A percentile compares a stretch with the other conserved stretches of the same genome.
Evolutionary conservation across 1,284 basidiomycete genomes (phyloP).

Genomic region (Pyrrhoderma lamaoense): DNA sequence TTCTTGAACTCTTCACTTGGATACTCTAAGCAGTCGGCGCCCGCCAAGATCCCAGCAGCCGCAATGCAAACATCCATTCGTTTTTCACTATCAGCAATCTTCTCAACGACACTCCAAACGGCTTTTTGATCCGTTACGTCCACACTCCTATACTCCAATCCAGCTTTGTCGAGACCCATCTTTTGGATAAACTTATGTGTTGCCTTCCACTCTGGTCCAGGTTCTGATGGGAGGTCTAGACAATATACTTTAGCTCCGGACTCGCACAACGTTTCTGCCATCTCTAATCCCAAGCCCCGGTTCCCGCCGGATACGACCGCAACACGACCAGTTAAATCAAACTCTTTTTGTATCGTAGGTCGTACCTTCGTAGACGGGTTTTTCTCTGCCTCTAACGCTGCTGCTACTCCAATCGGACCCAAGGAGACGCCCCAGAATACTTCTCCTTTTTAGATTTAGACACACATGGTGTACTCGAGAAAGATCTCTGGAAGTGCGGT

Average conservation of each 20-base stretch:
- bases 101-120: slow-evolving; percentile 48
- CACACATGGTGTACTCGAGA: neutral
- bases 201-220: slow-evolving; percentile 60
- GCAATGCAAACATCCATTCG: slow-evolving; percentile 70
- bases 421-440: slow-evolving; percentile 28
- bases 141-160: slow-evolving; percentile 58
- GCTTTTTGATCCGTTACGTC: slow-evolving; percentile 57
- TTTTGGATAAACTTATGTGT: slow-evolving; percentile 46
- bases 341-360: slow-evolving; percentile 61
- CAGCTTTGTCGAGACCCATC: slow-evolving; percentile 34
- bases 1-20: slow-evolving; percentile 64
- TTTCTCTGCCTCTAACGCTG: slow-evolving; percentile 41
- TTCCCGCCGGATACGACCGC: slow-evolving; percentile 74
- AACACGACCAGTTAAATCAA: slow-evolving; percentile 67
- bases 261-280: slow-evolving; percentile 72
- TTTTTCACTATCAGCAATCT: slow-evolving; percentile 56
- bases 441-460: neutral
- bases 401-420: slow-evolving; percentile 53
- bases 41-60: slow-evolving; percentile 69
- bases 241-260: slow-evolving; percentile 75
- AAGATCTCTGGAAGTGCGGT: neutral
- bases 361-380: slow-evolving; percentile 29
- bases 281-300: slow-evolving; percentile 76
- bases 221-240: slow-evolving; percentile 59
- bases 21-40: slow-evolving; percentile 63